phyloP scores from a whole-genome alignment of 441 rosid genomes.

The Erodium moschatum region DNA sequence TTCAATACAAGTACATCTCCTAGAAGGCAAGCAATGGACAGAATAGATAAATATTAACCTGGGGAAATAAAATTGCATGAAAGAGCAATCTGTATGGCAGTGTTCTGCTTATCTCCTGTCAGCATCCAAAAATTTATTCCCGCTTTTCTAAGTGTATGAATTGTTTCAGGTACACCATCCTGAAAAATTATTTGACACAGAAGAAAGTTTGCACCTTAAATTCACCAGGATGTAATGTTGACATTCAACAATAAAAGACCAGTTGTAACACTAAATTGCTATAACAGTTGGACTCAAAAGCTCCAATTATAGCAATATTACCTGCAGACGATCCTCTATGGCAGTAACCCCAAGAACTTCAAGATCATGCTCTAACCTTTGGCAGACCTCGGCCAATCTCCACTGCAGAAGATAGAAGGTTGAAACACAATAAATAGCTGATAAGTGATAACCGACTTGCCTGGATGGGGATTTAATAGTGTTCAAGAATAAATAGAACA shows the following conservation, averaged over 20 bases:
- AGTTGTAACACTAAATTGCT: slow-evolving; percentile 4
- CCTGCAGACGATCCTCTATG: slow-evolving; percentile 95
- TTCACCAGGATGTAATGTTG: slow-evolving; percentile 1
- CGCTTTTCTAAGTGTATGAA: slow-evolving; percentile 62
- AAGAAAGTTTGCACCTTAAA: not conserved
- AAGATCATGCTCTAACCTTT: slow-evolving; percentile 77
- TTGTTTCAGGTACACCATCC: slow-evolving; percentile 86
- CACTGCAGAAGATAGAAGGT: slow-evolving; percentile 48
- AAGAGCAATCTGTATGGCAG: slow-evolving; percentile 72
- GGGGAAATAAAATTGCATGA: slow-evolving; percentile 75
- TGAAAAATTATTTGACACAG: slow-evolving; percentile 17
- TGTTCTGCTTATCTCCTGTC: slow-evolving; percentile 73
- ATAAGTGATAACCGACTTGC: slow-evolving; percentile 15
- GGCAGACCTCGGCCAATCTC: slow-evolving; percentile 97
- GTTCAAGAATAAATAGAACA: slow-evolving; percentile 12
- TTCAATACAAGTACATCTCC: not conserved
- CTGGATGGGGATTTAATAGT: slow-evolving; percentile 1
- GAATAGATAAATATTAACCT: slow-evolving; percentile 25
- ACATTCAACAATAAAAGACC: not conserved
- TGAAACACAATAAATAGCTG: slow-evolving; percentile 21
- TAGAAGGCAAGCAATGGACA: not conserved
- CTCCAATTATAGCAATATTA: slow-evolving; percentile 24
- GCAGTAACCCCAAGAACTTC: slow-evolving; percentile 95
- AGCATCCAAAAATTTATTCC: slow-evolving; percentile 84
- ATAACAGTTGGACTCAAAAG: slow-evolving; percentile 19